These are phyloP conservation scores for Zoysia japonica DNA, from an alignment of 176 grass and related monocot species.

Conservation along the genomic window DNA sequence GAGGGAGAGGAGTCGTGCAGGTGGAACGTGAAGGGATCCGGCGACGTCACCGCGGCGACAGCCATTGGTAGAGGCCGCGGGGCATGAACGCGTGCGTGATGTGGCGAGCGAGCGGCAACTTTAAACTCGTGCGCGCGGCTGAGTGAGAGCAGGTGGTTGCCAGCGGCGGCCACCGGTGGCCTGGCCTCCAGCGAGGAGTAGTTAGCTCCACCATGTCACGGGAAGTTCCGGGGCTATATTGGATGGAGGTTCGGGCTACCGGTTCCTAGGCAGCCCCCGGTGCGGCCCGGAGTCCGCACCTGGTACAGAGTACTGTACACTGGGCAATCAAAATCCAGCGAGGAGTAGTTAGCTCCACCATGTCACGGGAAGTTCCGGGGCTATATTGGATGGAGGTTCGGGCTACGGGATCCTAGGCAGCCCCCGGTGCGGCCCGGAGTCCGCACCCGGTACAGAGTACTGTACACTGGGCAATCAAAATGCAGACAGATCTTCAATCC, in stretches of 20 bases:
- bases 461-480: constrained; percentile 42
- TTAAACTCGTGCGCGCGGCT: neutral
- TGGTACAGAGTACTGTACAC: constrained; percentile 32
- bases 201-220: constrained; percentile 46
- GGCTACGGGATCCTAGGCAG: constrained; percentile 3
- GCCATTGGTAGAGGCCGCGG: constrained; percentile 43
- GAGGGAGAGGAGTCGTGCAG: neutral
- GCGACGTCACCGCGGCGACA: constrained; percentile 41
- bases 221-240: constrained; percentile 34
- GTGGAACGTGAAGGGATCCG: constrained; percentile 46
- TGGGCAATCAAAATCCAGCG: constrained; percentile 36
- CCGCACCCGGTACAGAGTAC: constrained; percentile 8
- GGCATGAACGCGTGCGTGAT: constrained; percentile 48
- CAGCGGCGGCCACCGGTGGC: constrained; percentile 19
- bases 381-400: constrained; percentile 7
- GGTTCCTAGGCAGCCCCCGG: neutral
- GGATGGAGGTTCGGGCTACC: neutral
- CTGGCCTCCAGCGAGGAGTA: constrained; percentile 24
- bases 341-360: constrained; percentile 40
- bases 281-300: neutral
- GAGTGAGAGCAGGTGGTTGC: neutral
- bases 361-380: constrained; percentile 38
- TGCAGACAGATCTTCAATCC: neutral
- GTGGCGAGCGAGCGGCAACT: constrained; percentile 1
- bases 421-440: neutral